Conservation (phyloP, 2,329 filamentous ascomycete genomes). For the Phyllachora maydis region DNA sequence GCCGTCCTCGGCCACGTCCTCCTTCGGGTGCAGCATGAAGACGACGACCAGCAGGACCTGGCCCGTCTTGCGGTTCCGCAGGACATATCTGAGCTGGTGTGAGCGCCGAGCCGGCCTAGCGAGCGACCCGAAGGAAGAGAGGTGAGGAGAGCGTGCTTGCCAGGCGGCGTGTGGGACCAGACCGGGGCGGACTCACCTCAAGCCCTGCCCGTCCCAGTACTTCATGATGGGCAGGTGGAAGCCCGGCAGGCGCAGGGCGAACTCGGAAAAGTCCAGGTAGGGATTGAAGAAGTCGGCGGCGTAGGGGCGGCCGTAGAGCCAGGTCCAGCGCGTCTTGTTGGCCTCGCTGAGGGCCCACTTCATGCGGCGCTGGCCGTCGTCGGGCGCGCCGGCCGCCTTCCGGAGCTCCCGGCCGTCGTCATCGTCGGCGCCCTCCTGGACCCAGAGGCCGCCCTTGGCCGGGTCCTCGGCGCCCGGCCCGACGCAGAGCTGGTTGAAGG, state of each 20-base stretch:
- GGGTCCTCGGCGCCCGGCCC: slow-evolving; percentile 30
- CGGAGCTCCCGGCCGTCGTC: slow-evolving; percentile 26
- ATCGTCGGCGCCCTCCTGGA: slow-evolving; percentile 46
- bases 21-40: slow-evolving; percentile 55
- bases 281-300: slow-evolving; percentile 66
- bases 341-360: slow-evolving; percentile 32
- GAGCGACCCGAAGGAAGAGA: slow-evolving; percentile 5
- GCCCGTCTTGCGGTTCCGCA: slow-evolving; percentile 59
- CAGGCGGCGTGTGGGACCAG: slow-evolving; percentile 2
- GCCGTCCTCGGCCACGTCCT: slow-evolving; percentile 39
- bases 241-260: slow-evolving; percentile 50
- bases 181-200: slow-evolving; percentile 39
- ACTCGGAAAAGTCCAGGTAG: slow-evolving; percentile 67
- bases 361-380: slow-evolving; percentile 28
- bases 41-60: slow-evolving; percentile 64
- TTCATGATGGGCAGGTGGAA: slow-evolving; percentile 54
- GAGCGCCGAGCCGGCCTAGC: slow-evolving; percentile 44
- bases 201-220: slow-evolving; percentile 62
- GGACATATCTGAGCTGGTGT: slow-evolving; percentile 75
- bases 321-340: slow-evolving; percentile 30
- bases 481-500: slow-evolving; percentile 57
- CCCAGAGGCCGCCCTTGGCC: slow-evolving; percentile 27
- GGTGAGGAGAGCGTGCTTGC: too few species aligned
- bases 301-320: slow-evolving; percentile 30
- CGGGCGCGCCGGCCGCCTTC: slow-evolving; percentile 25